Conservation (phyloP, 768 basidiomycete genomes). For the Hericium erinaceus region DNA sequence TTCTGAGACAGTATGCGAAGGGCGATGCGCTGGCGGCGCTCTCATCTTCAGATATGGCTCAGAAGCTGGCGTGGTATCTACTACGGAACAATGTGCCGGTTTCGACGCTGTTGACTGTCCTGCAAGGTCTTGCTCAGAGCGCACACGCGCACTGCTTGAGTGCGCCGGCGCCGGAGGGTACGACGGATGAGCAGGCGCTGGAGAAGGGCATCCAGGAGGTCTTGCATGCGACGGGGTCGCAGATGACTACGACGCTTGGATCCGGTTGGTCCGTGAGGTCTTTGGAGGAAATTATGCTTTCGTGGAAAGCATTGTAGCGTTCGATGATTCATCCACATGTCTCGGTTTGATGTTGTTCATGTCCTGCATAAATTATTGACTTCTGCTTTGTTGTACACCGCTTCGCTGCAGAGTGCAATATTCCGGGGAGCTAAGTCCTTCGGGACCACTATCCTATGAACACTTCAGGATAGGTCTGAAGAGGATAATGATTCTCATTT, state of each 20-base stretch:
- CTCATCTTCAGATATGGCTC: constrained; percentile 16
- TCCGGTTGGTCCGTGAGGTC: constrained; percentile 68
- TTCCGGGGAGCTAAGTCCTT: too few species aligned
- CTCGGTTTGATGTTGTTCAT: too few species aligned
- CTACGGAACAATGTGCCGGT: constrained; percentile 61
- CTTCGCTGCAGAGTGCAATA: too few species aligned
- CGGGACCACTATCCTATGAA: too few species aligned
- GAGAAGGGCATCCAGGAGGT: constrained; percentile 74
- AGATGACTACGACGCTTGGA: constrained; percentile 61
- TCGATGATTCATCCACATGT: too few species aligned
- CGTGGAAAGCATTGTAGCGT: constrained; percentile 32
- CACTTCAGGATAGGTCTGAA: too few species aligned
- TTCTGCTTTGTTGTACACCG: too few species aligned
- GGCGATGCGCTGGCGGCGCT: constrained; percentile 31
- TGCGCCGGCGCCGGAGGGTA: constrained; percentile 43
- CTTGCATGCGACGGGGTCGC: constrained; percentile 75
- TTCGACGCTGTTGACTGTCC: constrained; percentile 52
- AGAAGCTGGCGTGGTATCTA: constrained; percentile 62
- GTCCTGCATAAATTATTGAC: too few species aligned
- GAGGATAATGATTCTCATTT: too few species aligned
- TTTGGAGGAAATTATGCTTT: constrained; percentile 53
- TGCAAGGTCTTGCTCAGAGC: constrained; percentile 52
- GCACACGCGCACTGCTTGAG: constrained; percentile 50
- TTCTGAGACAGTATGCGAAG: constrained; percentile 46
- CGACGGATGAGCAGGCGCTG: constrained; percentile 23